Evolutionary conservation across 139 green algal species (phyloP), one percentile per base, ranked within the genome.

Genomic region (Picochlorum sp.): DNA sequence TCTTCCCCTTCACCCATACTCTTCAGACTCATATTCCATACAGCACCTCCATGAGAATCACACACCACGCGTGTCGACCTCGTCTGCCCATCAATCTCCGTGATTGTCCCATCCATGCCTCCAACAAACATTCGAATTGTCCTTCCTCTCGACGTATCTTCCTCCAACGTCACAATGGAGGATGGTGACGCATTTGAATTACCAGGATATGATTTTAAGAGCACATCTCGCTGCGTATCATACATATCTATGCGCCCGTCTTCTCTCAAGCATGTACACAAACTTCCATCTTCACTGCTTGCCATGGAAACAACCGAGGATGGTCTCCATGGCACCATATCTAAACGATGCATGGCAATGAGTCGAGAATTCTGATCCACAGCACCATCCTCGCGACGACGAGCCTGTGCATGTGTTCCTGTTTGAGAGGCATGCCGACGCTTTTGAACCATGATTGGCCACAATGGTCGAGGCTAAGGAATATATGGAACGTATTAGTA

Each of bases 241-340:
- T 86, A 96, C 3, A 96, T 58, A 77, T 97, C 90, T 11, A 97
- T 61, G 41, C 78, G 78, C 9, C 90, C 90, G 49, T 72, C 80
- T 58, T 96, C 90, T 4, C 88, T 80, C 4, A 80, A 85, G 10
- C 83, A 82, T 5, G 84, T 86, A 8, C 89, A 62, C 6, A 86
- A 30, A 8, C 74, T 78, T n/a, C 79, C 87, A 54, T 88, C 87
- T 3, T 68, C 68, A 55, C 77, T 90, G 6, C 76, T 67, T 6
- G 88, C 77, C 8, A 91, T 72, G n/a, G 80, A 78, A 10, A 86
- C 73, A 4, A 95, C 80, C 0, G 84, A 62, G 0, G 77, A 66
- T 0, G 91, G 87, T 8, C 63, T 62, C 91, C 91, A 97, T 7
- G 84, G 75, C 14, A 94, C 70, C 45, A 93, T 81, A 0, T 80